Evolutionary conservation across 1,284 basidiomycete species (phyloP), one percentile per base, ranked within the genome.

Genomic region (Clitocybe nebularis): DNA sequence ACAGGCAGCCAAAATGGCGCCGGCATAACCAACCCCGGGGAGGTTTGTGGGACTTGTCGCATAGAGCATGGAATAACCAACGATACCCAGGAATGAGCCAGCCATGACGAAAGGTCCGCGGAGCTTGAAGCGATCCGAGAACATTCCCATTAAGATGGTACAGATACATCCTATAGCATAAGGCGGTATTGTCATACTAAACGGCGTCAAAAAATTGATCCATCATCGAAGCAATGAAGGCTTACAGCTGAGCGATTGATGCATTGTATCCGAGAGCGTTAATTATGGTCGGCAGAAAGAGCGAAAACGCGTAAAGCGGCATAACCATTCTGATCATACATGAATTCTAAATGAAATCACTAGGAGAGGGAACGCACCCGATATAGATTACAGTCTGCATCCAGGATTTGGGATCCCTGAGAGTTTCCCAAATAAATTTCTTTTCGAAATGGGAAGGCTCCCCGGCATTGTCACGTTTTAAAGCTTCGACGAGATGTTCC

Each of bases 401-500:
- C 55, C 56, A 60, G 8, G 55, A 55, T 36, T 52, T 50, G 8
- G 48, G 51, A 34, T 52, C 55, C 19, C 36, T 24, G 28, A 60
- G 21, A 1, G 52, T 50, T 43, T 61, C 49, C 55, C 55, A 55
- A 10, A 61, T 51, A 41, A 60, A 60, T 24, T 40, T 47, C 42
- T 35, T 52, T 22, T 61, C 57, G 36, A 55, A 61, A 34, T 59
- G 57, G 16, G 52, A 53, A 1, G 56, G 50, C 30, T 56, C 49
- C 21, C 51, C 54, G 4, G 28, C 55, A 2, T 59, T 60, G 24
- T 69, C 68, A 8, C 47, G 47, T 46, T 56, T 61, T 35, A 71
- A 48, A 36, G 60, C 51, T 10, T 51, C 52, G 7, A 65, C 36
- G 11, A 69, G 37, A 39, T 53, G 44, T 7, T 25, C 40, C 39